phyloP scores from a whole-genome alignment of 106 monocot species.

The Cymbidium sinense region DNA sequence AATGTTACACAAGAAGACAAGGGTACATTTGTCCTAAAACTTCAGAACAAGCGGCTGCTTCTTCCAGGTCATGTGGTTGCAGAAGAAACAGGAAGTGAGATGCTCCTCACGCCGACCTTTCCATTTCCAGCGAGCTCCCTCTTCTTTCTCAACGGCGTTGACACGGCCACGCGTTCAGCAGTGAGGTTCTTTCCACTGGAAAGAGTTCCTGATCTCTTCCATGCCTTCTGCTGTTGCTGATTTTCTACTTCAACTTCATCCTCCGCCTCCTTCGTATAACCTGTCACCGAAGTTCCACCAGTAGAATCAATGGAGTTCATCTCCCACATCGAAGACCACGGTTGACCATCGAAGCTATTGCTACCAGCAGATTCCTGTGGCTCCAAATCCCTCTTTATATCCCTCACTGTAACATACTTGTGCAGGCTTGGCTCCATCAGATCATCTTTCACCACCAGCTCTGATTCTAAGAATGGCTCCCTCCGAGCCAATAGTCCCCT shows the following conservation, averaged over 20 bases:
- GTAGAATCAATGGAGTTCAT: slow-evolving; percentile 64
- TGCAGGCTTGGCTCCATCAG: slow-evolving; percentile 73
- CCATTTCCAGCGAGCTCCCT: slow-evolving; percentile 2
- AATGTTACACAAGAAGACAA: too few relatives aligned
- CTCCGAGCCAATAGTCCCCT: slow-evolving; percentile 11
- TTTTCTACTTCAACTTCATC: slow-evolving; percentile 1
- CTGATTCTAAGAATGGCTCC: slow-evolving; percentile 49
- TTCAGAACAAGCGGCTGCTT: background rate
- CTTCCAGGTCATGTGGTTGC: background rate
- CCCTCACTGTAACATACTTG: slow-evolving; percentile 65
- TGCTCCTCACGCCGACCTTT: background rate
- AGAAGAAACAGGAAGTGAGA: background rate
- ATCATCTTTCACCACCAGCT: slow-evolving; percentile 51
- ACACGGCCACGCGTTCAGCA: too few relatives aligned
- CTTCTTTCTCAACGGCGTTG: background rate
- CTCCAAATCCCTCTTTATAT: slow-evolving; percentile 34
- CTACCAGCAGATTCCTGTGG: slow-evolving; percentile 96
- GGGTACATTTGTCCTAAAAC: background rate
- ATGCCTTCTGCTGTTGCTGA: background rate
- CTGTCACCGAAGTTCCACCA: slow-evolving; percentile 29
- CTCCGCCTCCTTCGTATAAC: slow-evolving; percentile 29
- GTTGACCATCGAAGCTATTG: slow-evolving; percentile 66
- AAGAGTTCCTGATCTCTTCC: background rate
- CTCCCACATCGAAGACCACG: slow-evolving; percentile 41
- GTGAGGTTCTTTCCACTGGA: background rate